These are phyloP conservation scores for Lagerstroemia speciosa DNA, from an alignment of 345 rosid species.

Conservation along the genomic window DNA sequence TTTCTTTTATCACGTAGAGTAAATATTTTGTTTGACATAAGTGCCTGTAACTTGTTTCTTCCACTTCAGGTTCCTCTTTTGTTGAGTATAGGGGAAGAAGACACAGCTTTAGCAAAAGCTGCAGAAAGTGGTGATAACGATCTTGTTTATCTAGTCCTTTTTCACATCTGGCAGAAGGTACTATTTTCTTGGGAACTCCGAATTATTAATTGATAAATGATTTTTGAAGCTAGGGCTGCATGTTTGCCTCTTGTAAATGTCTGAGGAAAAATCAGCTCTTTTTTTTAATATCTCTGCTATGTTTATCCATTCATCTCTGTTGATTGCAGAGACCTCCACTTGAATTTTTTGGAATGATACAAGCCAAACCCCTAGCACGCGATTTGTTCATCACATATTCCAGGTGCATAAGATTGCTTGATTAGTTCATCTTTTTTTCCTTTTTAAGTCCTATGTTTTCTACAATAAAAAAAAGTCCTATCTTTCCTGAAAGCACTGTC, in stretches of 20 bases:
- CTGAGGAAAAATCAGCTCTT: neutral
- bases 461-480: no score
- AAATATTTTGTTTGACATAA: neutral
- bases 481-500: neutral
- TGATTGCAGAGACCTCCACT: conserved; percentile 64
- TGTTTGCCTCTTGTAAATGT: neutral
- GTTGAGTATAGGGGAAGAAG: conserved; percentile 94
- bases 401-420: conserved; percentile 32
- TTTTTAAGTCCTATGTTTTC: neutral
- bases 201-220: neutral
- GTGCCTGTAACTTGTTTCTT: conserved; percentile 1
- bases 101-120: conserved; percentile 82
- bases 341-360: conserved; percentile 87
- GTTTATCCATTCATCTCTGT: neutral
- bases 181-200: neutral
- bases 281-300: neutral
- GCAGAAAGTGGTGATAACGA: conserved; percentile 95
- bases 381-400: conserved; percentile 73
- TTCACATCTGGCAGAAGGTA: conserved; percentile 98
- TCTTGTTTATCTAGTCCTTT: conserved; percentile 86
- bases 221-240: neutral
- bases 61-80: conserved; percentile 73
- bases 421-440: no score
- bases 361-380: conserved; percentile 74
- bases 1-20: neutral